Conservation (phyloP, 1,284 basidiomycete genomes). For the Ganoderma boninense region DNA sequence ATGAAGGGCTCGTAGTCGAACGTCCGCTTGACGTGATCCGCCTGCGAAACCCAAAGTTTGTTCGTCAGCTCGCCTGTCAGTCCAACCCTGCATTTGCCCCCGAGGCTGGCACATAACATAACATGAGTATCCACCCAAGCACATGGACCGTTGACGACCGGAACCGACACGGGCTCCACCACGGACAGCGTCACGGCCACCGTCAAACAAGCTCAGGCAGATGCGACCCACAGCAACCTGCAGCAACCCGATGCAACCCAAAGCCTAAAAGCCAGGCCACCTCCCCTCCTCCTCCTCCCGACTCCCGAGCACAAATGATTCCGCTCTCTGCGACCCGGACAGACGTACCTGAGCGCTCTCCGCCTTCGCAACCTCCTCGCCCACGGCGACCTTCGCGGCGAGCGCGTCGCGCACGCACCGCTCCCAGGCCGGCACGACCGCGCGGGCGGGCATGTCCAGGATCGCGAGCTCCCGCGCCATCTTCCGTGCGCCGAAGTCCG, state of each 20-base stretch:
- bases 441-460: constrained; percentile 50
- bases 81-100: background rate
- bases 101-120: too few species aligned
- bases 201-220: constrained; percentile 1
- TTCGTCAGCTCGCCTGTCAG: background rate
- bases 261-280: background rate
- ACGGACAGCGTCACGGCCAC: background rate
- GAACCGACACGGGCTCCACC: background rate
- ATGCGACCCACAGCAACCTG: too few species aligned
- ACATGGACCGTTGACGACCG: background rate
- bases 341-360: constrained; percentile 52
- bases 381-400: constrained; percentile 52
- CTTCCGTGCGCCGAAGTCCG: constrained; percentile 54
- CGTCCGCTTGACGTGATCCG: constrained; percentile 62
- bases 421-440: constrained; percentile 54
- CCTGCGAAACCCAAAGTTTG: constrained; percentile 43
- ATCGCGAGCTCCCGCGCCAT: constrained; percentile 55
- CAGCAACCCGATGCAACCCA: background rate
- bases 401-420: constrained; percentile 51
- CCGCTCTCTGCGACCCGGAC: too few species aligned
- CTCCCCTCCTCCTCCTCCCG: too few species aligned
- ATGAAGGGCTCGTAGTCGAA: constrained; percentile 72
- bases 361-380: constrained; percentile 60
- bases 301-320: background rate
- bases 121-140: too few species aligned